Base-by-base conservation (phyloP, 331 rosid species). In the Phaseolus coccineus region DNA sequence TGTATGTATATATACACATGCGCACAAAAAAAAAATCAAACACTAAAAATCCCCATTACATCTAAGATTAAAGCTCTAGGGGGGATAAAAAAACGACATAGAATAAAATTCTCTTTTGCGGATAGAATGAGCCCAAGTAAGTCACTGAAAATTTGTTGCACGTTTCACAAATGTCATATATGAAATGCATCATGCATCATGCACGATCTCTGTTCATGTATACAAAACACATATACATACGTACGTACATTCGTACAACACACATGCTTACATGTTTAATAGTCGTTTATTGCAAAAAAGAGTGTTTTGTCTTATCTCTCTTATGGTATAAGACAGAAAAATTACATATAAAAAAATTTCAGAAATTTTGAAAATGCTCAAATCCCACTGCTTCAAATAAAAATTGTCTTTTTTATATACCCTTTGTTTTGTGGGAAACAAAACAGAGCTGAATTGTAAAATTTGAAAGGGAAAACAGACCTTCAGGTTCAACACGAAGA, bases 401-500 rank as follows among this genome's bases (percentile, higher is more conserved):
- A 7, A 35, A 22, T 10, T 19, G 2, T 8, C 10, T 31, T 42
- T 27, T n/a, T 42, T 13, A 12, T 39, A 27, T 4, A 22, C 30
- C 51, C 47, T 70, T 55, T 1, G 22, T 69, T 79, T 47, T 48
- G 2, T 35, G 1, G 3, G 11, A 9, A 61, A 59, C 58, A 44
- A 65, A 64, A 80, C 40, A 71, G 27, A 2, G 57, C 19, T 35
- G 40, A 19, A 44, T 52, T 8, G 35, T 62, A 2, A 53, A 16
- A 71, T 37, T 1, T 63, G 65, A 4, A 0, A 28, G 13, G 15
- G 59, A 73, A 47, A 65, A 57, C 67, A 19, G 0, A 78, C 83
- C 86, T 72, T 71, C 28, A 72, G 68, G 35, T 14, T 59, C 24
- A 9, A 3, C 39, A 16, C 31, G 52, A 40, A 62, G 55, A 62